phyloP scores from a whole-genome alignment of 192 early-diverging fungal species.

The Podila clonocystis region DNA sequence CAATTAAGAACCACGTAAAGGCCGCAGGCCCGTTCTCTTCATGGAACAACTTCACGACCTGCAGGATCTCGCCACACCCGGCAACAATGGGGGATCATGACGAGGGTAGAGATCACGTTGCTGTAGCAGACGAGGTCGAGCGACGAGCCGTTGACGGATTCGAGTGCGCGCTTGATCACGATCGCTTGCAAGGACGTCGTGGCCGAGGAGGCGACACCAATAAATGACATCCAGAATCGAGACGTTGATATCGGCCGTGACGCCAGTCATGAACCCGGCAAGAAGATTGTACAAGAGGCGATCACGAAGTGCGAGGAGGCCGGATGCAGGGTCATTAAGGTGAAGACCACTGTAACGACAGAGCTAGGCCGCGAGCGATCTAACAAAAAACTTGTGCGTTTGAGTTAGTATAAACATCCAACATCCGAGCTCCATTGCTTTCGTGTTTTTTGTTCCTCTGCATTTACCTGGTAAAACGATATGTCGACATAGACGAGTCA shows the following conservation, averaged over 20 bases:
- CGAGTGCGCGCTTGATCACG: no score
- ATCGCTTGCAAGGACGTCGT: slow-evolving; percentile 36
- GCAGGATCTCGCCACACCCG: slow-evolving; percentile 48
- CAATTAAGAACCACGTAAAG: slow-evolving; percentile 28
- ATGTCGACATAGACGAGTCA: slow-evolving; percentile 69
- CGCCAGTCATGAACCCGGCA: slow-evolving; percentile 63
- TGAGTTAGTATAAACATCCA: neutral
- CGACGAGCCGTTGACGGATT: slow-evolving; percentile 47
- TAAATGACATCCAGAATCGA: slow-evolving; percentile 48
- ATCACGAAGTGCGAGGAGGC: slow-evolving; percentile 43
- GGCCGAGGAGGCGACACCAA: slow-evolving; percentile 59
- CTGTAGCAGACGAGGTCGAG: slow-evolving; percentile 70
- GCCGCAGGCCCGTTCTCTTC: slow-evolving; percentile 3
- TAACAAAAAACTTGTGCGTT: neutral
- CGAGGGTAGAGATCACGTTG: slow-evolving; percentile 56
- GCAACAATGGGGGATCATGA: slow-evolving; percentile 61
- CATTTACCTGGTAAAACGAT: slow-evolving; percentile 63
- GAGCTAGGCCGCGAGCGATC: slow-evolving; percentile 67
- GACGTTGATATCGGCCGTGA: slow-evolving; percentile 41
- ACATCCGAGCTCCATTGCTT: neutral
- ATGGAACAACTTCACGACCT: neutral
- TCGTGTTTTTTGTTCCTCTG: no score
- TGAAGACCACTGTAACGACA: slow-evolving; percentile 68
- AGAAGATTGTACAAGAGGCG: slow-evolving; percentile 56
- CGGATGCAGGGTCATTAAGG: slow-evolving; percentile 47